Percentiles rank a stretch among this genome's conserved stretches.
Evolutionary conservation across 306 rosid genomes (phyloP).

Genomic region (Inga oerstediana): DNA sequence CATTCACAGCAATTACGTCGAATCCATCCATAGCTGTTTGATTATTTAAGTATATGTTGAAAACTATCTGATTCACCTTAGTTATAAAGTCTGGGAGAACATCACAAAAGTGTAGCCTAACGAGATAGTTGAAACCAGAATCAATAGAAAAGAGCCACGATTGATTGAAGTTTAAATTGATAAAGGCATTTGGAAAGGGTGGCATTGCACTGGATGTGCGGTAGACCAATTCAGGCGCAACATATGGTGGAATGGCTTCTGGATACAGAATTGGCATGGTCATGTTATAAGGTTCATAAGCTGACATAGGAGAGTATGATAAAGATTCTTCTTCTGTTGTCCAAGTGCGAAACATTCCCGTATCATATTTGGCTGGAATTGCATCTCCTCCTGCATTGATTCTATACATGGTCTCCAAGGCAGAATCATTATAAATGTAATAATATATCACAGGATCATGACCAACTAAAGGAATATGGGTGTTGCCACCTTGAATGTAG

Average conservation of each 20-base stretch:
- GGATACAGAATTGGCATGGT: conserved; percentile 14
- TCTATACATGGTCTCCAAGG: conserved; percentile 45
- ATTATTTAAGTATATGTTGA: conserved; percentile 39
- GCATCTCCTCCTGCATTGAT: conserved; percentile 43
- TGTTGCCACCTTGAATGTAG: conserved; percentile 31
- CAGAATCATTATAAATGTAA: conserved; percentile 11
- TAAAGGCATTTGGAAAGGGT: too few species aligned
- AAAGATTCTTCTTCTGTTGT: background rate
- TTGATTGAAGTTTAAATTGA: background rate
- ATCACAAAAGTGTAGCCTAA: conserved; percentile 65
- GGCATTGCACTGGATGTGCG: conserved; percentile 4
- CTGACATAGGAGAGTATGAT: too few species aligned
- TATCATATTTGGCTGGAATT: conserved; percentile 38
- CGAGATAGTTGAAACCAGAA: conserved; percentile 48
- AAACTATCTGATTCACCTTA: conserved; percentile 10
- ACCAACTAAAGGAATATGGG: conserved; percentile 35
- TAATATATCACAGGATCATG: background rate
- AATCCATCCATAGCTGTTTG: conserved; percentile 21
- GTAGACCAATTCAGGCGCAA: conserved; percentile 38
- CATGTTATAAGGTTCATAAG: background rate
- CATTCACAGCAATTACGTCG: conserved; percentile 1
- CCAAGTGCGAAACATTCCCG: conserved; percentile 48
- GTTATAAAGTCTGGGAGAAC: background rate
- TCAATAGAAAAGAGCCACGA: conserved; percentile 47
- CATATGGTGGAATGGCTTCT: conserved; percentile 13